Percentiles rank a stretch among this genome's conserved stretches.
Conservation (phyloP, 2,329 filamentous ascomycete genomes). For the Aaosphaeria arxii region DNA sequence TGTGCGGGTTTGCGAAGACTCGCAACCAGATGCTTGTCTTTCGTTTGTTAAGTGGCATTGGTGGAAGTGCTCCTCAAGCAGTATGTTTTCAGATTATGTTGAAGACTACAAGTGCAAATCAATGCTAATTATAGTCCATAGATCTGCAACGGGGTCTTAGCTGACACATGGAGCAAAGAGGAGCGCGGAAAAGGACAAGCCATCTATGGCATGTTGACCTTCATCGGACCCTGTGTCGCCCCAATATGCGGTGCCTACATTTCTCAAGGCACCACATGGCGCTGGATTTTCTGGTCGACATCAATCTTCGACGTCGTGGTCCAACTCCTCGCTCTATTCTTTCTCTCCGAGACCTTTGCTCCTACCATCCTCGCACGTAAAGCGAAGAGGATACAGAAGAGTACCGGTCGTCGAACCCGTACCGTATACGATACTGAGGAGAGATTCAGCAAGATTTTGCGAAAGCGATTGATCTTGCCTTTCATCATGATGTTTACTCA, state of each 20-base stretch:
- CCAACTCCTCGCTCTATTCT: constrained; percentile 58
- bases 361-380: constrained; percentile 46
- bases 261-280: constrained; percentile 49
- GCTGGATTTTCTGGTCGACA: constrained; percentile 69
- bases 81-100: constrained; percentile 11
- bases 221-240: constrained; percentile 62
- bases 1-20: constrained; percentile 30
- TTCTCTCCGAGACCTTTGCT: constrained; percentile 52
- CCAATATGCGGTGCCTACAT: constrained; percentile 27
- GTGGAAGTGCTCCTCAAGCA: constrained; percentile 31
- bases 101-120: neutral
- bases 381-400: constrained; percentile 43
- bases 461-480: constrained; percentile 17
- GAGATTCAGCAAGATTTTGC: constrained; percentile 21
- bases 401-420: constrained; percentile 38
- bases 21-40: constrained; percentile 31
- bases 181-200: constrained; percentile 61
- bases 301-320: constrained; percentile 60
- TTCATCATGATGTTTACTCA: constrained; percentile 57
- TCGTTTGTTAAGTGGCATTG: constrained; percentile 32
- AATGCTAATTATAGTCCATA: constrained; percentile 2
- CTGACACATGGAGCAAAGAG: constrained; percentile 59
- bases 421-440: constrained; percentile 38
- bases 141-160: constrained; percentile 35
- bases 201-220: constrained; percentile 60